Conservation (phyloP, 495 filamentous ascomycete genomes). For the Hyaloscypha hepaticicola region DNA sequence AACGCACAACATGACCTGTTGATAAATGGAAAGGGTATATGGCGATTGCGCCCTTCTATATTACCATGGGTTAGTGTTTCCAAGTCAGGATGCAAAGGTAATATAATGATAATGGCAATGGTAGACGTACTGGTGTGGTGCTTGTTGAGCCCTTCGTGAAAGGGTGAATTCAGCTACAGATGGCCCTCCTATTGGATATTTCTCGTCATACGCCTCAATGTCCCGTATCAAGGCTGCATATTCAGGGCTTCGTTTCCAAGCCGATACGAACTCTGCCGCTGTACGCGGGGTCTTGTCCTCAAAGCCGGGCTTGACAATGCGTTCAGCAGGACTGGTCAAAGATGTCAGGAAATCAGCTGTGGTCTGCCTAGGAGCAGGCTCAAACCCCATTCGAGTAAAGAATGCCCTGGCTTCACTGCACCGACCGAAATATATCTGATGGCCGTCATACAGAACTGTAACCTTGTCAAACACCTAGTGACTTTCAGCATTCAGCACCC, state of each 20-base stretch:
- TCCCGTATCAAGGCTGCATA: constrained; percentile 62
- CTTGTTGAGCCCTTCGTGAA: no score
- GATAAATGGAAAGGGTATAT: constrained; percentile 69
- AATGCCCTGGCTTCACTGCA: constrained; percentile 62
- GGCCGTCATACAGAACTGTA: constrained; percentile 75
- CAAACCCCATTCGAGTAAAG: constrained; percentile 73
- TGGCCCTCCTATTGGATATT: constrained; percentile 62
- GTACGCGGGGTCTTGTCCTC: constrained; percentile 66
- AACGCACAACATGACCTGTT: constrained; percentile 74
- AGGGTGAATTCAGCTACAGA: no score
- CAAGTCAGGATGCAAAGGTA: constrained; percentile 2
- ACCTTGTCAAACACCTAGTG: constrained; percentile 72
- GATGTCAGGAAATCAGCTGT: constrained; percentile 81
- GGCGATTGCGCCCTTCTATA: constrained; percentile 59
- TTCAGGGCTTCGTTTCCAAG: constrained; percentile 74
- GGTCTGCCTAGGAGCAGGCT: constrained; percentile 69
- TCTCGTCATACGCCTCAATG: constrained; percentile 66
- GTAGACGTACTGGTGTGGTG: no score
- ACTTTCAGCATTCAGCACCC: no score
- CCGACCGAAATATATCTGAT: constrained; percentile 78
- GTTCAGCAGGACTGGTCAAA: constrained; percentile 69
- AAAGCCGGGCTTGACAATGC: constrained; percentile 61
- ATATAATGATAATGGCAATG: no score
- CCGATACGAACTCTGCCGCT: constrained; percentile 71
- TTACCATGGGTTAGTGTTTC: not conserved